Base-by-base conservation (phyloP, 1,139 yeast species). In the Zygotorulaspora mrakii region DNA sequence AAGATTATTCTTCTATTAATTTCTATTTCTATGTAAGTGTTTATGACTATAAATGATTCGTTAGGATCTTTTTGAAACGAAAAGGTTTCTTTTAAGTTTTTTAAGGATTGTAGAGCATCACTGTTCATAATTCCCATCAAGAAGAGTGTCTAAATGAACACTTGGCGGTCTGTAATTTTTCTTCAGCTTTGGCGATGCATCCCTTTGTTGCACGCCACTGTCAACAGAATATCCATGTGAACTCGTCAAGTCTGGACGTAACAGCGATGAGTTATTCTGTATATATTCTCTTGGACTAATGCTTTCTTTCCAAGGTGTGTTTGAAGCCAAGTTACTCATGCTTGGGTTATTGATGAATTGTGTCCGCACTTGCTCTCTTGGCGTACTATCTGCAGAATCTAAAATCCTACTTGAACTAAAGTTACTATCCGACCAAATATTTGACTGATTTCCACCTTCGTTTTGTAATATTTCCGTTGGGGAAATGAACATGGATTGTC, bases 401-500 rank as follows among this genome's bases (percentile, higher is more conserved):
- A 40, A 40, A 1, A 36, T 30, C 22, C 23, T 27, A 17, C 28
- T 21, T 3, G 44, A 25, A 16, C 28, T 33, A 3, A 33, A 29
- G 13, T 30, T 32, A 25, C 37, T 34, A 17, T 31, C 33, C 17
- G 31, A 13, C 42, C 37, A 36, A 14, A 40, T 10, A 23, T 31
- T 28, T 17, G 33, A 24, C 17, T 22, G 33, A 28, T 42, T 43
- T 4, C 46, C 30, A 11, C 30, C 40, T 12, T 40, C 42, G 23
- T 30, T 40, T 23, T 37, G 42, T 13, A 64, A 37, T 36, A 64
- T 41, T 37, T 59, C 66, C 5, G 68, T 64, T 10, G 69, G 69
- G 0, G 68, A 64, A n/a, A 64, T 56, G 42, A 64, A 65, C 53
- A 65, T 41, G 1, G 67, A 63, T 13, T 48, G 46, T 43, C 66